Percentiles rank a stretch among this genome's conserved stretches.
Evolutionary conservation across 2,329 filamentous ascomycete genomes (phyloP).

Genomic region (Beauveria sp.): DNA sequence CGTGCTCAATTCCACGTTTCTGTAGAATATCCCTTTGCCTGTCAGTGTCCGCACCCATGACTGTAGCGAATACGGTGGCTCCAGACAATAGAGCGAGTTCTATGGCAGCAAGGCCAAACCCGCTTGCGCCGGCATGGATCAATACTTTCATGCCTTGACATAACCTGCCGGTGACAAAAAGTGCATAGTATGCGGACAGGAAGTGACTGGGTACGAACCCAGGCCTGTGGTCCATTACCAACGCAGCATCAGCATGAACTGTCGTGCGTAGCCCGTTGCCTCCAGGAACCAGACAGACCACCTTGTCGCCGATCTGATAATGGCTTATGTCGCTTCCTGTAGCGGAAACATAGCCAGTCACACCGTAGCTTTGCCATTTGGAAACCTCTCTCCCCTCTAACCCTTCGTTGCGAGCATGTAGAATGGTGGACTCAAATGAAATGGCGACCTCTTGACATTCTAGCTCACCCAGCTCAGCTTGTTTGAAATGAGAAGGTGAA

Average conservation of each 20-base stretch:
- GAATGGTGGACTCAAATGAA: constrained; percentile 26
- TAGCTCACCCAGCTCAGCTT: constrained; percentile 14
- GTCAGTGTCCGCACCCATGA: constrained; percentile 20
- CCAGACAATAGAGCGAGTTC: constrained; percentile 30
- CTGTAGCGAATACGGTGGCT: constrained; percentile 35
- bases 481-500: neutral
- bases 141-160: constrained; percentile 27
- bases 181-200: constrained; percentile 35
- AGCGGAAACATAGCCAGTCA: constrained; percentile 29
- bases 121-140: constrained; percentile 36
- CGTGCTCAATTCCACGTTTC: constrained; percentile 24
- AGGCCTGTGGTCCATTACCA: constrained; percentile 26
- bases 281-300: constrained; percentile 30
- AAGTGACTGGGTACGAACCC: constrained; percentile 30
- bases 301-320: constrained; percentile 31
- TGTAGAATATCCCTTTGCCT: constrained; percentile 32
- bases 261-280: constrained; percentile 28
- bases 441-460: constrained; percentile 31
- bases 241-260: constrained; percentile 25
- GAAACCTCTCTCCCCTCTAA: neutral
- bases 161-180: constrained; percentile 27
- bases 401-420: constrained; percentile 20
- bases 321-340: constrained; percentile 25
- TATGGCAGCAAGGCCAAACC: constrained; percentile 36
- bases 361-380: constrained; percentile 23